These are phyloP conservation scores for Didymella lethalis DNA, from an alignment of 2,329 filamentous ascomycete species.

Conservation along the genomic window DNA sequence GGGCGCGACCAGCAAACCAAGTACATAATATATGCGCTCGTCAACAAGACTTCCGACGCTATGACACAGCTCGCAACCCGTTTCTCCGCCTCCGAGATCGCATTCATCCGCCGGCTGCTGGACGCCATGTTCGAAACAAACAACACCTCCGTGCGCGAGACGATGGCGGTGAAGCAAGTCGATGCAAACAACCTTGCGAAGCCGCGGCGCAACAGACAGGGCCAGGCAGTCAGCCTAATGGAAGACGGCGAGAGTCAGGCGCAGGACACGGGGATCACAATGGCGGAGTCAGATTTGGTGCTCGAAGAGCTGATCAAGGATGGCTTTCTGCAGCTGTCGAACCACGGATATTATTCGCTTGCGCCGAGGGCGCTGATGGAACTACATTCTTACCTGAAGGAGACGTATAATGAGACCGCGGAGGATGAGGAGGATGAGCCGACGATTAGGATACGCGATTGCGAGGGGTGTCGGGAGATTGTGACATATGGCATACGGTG, in stretches of 20 bases:
- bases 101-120: slow-evolving; percentile 85
- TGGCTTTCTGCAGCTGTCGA: slow-evolving; percentile 83
- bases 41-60: slow-evolving; percentile 80
- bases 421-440: slow-evolving; percentile 60
- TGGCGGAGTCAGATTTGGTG: slow-evolving; percentile 77
- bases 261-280: slow-evolving; percentile 67
- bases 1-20: slow-evolving; percentile 72
- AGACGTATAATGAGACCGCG: slow-evolving; percentile 78
- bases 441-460: slow-evolving; percentile 77
- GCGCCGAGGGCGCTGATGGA: slow-evolving; percentile 84
- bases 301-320: slow-evolving; percentile 75
- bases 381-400: slow-evolving; percentile 81
- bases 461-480: slow-evolving; percentile 87
- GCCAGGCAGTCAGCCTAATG: slow-evolving; percentile 32
- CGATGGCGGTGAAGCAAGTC: slow-evolving; percentile 81
- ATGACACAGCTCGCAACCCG: slow-evolving; percentile 87
- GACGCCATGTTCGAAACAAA: slow-evolving; percentile 91
- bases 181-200: slow-evolving; percentile 76
- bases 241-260: slow-evolving; percentile 44
- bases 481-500: slow-evolving; percentile 69
- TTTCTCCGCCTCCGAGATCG: slow-evolving; percentile 82
- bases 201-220: slow-evolving; percentile 40
- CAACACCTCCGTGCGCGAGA: slow-evolving; percentile 81
- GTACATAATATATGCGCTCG: slow-evolving; percentile 77
- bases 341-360: slow-evolving; percentile 75